Percentiles rank a stretch among this genome's conserved stretches.
phyloP scores from a whole-genome alignment of 129 eudicot genomes.

The Helichrysum umbraculigerum region DNA sequence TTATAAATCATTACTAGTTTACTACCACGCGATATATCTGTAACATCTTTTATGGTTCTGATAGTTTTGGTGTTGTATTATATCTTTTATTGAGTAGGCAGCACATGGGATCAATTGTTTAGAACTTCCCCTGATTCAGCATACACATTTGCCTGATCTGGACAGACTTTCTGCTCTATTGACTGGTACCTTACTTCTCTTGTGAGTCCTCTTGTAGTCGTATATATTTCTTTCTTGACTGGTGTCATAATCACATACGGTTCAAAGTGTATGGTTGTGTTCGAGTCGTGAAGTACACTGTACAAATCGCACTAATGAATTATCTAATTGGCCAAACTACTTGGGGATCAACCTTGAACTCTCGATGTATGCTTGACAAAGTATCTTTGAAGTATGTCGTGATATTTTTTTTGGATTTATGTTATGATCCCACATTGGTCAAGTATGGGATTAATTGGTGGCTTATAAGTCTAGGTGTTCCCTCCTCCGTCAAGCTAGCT shows the following conservation, averaged over 20 bases:
- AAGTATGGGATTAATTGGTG: no score
- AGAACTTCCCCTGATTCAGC: slow-evolving; percentile 91
- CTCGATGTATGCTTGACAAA: not conserved
- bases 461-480: no score
- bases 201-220: slow-evolving; percentile 17
- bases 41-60: not conserved
- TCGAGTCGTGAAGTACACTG: not conserved
- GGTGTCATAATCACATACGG: not conserved
- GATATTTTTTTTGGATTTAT: no score
- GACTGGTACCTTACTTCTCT: slow-evolving; percentile 40
- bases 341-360: not conserved
- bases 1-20: not conserved
- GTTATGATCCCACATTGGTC: no score
- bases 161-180: slow-evolving; percentile 60
- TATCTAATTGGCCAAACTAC: not conserved
- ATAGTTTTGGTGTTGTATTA: slow-evolving; percentile 5
- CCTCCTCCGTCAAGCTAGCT: no score
- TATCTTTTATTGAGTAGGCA: slow-evolving; percentile 40
- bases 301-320: not conserved
- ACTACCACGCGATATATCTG: not conserved
- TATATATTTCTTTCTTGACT: not conserved
- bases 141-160: slow-evolving; percentile 57
- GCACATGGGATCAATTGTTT: slow-evolving; percentile 65
- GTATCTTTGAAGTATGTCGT: not conserved
- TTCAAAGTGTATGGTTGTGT: not conserved